Percentiles rank a stretch among this genome's conserved stretches.
phyloP scores from a whole-genome alignment of 805 yeast genomes.

The Yamadazyma takamatsuzukensis region DNA sequence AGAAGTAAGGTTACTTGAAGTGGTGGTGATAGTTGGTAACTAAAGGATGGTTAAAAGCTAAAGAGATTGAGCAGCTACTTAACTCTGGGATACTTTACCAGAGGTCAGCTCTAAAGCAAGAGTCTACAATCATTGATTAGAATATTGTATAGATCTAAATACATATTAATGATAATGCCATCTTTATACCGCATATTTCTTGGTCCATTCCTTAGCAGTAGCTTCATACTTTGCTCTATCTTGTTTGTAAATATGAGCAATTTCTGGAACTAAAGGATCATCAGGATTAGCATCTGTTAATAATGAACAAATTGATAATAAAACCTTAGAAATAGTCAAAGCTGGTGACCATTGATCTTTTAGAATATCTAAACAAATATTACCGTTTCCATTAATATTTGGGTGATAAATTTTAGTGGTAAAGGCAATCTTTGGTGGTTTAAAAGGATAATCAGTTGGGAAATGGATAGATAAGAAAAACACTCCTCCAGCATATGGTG shows the following conservation, averaged over 20 bases:
- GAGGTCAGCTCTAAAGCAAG: too few relatives aligned
- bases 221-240: slow-evolving; percentile 93
- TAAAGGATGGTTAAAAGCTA: too few relatives aligned
- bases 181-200: slow-evolving; percentile 79
- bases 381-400: slow-evolving; percentile 92
- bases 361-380: slow-evolving; percentile 93
- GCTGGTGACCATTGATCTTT: slow-evolving; percentile 99
- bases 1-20: too few relatives aligned
- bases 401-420: slow-evolving; percentile 97
- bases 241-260: slow-evolving; percentile 92
- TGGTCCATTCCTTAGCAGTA: slow-evolving; percentile 97
- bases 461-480: slow-evolving; percentile 94
- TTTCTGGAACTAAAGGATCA: slow-evolving; percentile 98
- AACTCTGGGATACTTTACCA: too few relatives aligned
- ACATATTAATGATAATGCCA: slow-evolving; percentile 7
- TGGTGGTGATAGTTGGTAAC: too few relatives aligned
- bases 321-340: slow-evolving; percentile 89
- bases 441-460: slow-evolving; percentile 99
- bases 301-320: slow-evolving; percentile 90
- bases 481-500: slow-evolving; percentile 86
- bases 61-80: too few relatives aligned
- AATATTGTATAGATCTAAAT: too few relatives aligned
- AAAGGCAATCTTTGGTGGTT: slow-evolving; percentile 88
- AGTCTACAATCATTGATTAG: too few relatives aligned
- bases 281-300: slow-evolving; percentile 98